Conservation (phyloP, 345 rosid genomes). For the Murraya koenigii region DNA sequence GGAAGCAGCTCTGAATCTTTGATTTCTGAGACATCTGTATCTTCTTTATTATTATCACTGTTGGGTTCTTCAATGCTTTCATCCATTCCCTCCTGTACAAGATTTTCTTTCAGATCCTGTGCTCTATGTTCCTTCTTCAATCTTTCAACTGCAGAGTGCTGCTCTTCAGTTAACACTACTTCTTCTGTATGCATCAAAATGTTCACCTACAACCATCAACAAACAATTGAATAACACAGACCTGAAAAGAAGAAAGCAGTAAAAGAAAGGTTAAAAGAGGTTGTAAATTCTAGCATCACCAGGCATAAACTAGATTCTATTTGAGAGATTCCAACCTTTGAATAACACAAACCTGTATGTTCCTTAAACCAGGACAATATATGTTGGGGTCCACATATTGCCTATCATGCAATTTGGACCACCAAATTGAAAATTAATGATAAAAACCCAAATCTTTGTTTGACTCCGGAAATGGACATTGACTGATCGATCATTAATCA, state of each 20-base stretch:
- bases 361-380: background rate
- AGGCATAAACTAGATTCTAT: background rate
- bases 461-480: background rate
- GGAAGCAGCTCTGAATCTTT: slow-evolving; percentile 6
- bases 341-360: background rate
- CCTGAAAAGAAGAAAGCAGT: background rate
- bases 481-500: background rate
- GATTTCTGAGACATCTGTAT: slow-evolving; percentile 8
- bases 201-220: slow-evolving; percentile 51
- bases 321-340: background rate
- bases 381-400: background rate
- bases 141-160: slow-evolving; percentile 38
- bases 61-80: background rate
- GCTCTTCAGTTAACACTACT: slow-evolving; percentile 50
- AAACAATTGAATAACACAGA: background rate
- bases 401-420: background rate
- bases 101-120: slow-evolving; percentile 55
- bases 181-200: slow-evolving; percentile 74
- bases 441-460: background rate
- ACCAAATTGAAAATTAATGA: background rate
- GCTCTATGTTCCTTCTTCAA: slow-evolving; percentile 54
- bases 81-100: slow-evolving; percentile 4
- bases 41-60: background rate
- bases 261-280: background rate
- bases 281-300: background rate